These are phyloP conservation scores for Acidiella bohemica DNA, from an alignment of 495 filamentous ascomycete genomes.

Conservation along the genomic window DNA sequence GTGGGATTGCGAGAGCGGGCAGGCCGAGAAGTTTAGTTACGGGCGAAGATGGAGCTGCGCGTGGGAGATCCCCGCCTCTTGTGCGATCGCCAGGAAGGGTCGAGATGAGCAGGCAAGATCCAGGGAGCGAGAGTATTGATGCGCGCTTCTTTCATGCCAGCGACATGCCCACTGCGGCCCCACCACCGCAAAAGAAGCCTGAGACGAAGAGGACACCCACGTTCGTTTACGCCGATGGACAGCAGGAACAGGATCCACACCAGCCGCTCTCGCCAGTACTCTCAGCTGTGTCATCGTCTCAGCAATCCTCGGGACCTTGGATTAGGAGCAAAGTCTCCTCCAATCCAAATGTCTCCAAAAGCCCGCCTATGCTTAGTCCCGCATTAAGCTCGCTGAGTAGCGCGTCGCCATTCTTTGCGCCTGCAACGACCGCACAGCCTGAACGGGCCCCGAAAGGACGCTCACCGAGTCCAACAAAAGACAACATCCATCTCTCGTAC, in stretches of 20 bases:
- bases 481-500: slow-evolving; percentile 31
- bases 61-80: slow-evolving; percentile 8
- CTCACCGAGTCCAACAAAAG: slow-evolving; percentile 27
- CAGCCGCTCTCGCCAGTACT: slow-evolving; percentile 13
- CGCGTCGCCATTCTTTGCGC: slow-evolving; percentile 15
- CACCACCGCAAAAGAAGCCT: slow-evolving; percentile 12
- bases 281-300: slow-evolving; percentile 16
- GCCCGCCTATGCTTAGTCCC: slow-evolving; percentile 20
- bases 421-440: slow-evolving; percentile 7
- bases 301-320: slow-evolving; percentile 9
- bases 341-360: slow-evolving; percentile 5
- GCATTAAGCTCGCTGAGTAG: slow-evolving; percentile 19
- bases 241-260: slow-evolving; percentile 10
- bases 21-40: slow-evolving; percentile 20
- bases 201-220: slow-evolving; percentile 23
- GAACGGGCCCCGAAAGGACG: no score
- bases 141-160: slow-evolving; percentile 31
- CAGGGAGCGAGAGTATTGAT: slow-evolving; percentile 7
- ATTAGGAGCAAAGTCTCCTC: slow-evolving; percentile 13
- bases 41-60: slow-evolving; percentile 8
- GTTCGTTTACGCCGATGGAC: slow-evolving; percentile 31
- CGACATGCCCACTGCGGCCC: slow-evolving; percentile 20
- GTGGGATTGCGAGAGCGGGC: no score
- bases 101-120: slow-evolving; percentile 2
- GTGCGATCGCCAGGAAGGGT: slow-evolving; percentile 10